Evolutionary conservation across 2,329 filamentous ascomycete species (phyloP).

Genomic region (Xylariaceae sp.): DNA sequence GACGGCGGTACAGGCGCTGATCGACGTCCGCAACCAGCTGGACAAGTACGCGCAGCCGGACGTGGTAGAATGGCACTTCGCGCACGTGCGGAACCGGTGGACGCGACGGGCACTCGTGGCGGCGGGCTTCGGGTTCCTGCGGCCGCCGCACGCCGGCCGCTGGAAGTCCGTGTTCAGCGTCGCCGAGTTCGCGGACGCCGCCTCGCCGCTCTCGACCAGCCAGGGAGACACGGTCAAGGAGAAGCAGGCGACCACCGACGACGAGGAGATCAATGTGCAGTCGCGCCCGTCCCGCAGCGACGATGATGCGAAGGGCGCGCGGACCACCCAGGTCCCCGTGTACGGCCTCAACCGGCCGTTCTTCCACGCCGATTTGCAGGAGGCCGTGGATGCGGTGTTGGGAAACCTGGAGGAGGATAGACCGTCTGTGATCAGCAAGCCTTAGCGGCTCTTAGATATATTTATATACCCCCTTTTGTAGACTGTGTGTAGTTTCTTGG

Average conservation of each 20-base stretch:
- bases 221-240: slow-evolving; percentile 13
- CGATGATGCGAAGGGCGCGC: too few relatives aligned
- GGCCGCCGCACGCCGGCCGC: slow-evolving; percentile 13
- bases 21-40: slow-evolving; percentile 57
- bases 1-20: slow-evolving; percentile 56
- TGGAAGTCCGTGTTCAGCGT: slow-evolving; percentile 34
- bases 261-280: slow-evolving; percentile 23
- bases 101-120: slow-evolving; percentile 57
- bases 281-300: not conserved
- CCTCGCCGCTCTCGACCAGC: slow-evolving; percentile 16
- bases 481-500: too few relatives aligned
- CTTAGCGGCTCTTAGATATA: not conserved
- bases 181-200: slow-evolving; percentile 22
- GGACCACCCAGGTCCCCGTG: slow-evolving; percentile 33
- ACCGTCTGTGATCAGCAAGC: not conserved
- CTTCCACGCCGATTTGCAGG: slow-evolving; percentile 53
- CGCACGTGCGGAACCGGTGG: slow-evolving; percentile 57
- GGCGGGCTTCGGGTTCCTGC: slow-evolving; percentile 53
- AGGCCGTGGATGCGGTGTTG: slow-evolving; percentile 45
- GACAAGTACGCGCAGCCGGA: slow-evolving; percentile 53
- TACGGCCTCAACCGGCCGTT: slow-evolving; percentile 53
- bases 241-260: slow-evolving; percentile 21
- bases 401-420: slow-evolving; percentile 41
- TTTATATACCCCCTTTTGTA: not conserved
- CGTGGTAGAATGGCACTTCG: slow-evolving; percentile 54